Evolutionary conservation across 805 yeast species (phyloP).

Genomic region (Metahyphopichia silvanorum): DNA sequence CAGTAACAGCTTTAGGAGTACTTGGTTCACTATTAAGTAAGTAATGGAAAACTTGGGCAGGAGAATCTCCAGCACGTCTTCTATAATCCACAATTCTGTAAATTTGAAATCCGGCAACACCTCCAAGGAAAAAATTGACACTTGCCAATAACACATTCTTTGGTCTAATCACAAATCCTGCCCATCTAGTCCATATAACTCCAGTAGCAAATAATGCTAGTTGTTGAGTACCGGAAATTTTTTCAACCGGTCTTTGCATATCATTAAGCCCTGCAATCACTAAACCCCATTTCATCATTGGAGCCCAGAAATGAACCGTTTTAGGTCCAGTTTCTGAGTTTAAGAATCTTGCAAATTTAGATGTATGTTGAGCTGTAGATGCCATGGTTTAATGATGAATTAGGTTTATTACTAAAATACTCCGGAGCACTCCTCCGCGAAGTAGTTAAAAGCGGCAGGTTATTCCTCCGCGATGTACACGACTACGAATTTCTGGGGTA

Average conservation of each 20-base stretch:
- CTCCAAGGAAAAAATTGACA: constrained; percentile 89
- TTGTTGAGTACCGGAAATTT: constrained; percentile 86
- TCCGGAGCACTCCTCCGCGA: no score
- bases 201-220: constrained; percentile 88
- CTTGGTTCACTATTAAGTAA: constrained; percentile 49
- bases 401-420: no score
- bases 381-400: constrained; percentile 16
- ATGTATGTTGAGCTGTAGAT: constrained; percentile 30
- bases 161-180: constrained; percentile 82
- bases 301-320: constrained; percentile 97
- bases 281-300: constrained; percentile 70
- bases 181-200: constrained; percentile 97
- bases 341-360: constrained; percentile 67
- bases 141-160: constrained; percentile 83
- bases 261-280: constrained; percentile 92
- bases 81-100: constrained; percentile 70
- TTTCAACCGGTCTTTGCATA: constrained; percentile 85
- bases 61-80: constrained; percentile 57
- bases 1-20: no score
- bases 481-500: no score
- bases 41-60: constrained; percentile 55
- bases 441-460: no score
- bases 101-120: constrained; percentile 85
- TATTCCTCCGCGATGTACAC: no score
- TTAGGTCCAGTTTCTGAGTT: constrained; percentile 91